phyloP scores from a whole-genome alignment of 495 filamentous ascomycete genomes.

The Aspergillus bridgeri region DNA sequence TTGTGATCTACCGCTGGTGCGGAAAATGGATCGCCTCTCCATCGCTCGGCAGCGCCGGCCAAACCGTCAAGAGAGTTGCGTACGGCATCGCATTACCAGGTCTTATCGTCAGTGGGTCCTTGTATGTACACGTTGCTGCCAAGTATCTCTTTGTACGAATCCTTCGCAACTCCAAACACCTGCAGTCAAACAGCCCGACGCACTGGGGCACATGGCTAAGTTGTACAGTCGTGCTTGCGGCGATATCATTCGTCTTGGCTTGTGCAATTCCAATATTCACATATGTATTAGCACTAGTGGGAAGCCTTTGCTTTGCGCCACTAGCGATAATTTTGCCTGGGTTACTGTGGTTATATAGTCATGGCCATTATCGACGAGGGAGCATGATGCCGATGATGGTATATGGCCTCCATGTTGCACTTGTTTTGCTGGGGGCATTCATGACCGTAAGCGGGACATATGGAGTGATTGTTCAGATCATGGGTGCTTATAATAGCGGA shows the following conservation, averaged over 20 bases:
- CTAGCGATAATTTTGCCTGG: conserved; percentile 41
- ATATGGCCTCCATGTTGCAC: conserved; percentile 25
- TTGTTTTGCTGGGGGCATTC: conserved; percentile 35
- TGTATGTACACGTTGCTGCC: conserved; percentile 58
- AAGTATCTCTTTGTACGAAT: conserved; percentile 66
- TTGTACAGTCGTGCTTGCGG: conserved; percentile 51
- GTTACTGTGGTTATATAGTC: conserved; percentile 46
- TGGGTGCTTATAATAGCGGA: conserved; percentile 34
- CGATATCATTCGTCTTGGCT: conserved; percentile 64
- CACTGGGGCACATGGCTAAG: conserved; percentile 52
- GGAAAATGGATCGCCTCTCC: conserved; percentile 65
- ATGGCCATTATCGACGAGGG: conserved; percentile 33
- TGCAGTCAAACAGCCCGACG: conserved; percentile 52
- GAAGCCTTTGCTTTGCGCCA: conserved; percentile 35
- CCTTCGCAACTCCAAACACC: conserved; percentile 48
- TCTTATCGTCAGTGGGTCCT: conserved; percentile 49
- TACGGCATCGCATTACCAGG: conserved; percentile 76
- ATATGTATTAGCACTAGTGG: conserved; percentile 52
- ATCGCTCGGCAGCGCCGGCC: conserved; percentile 64
- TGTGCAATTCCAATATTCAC: conserved; percentile 69
- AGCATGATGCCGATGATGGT: conserved; percentile 10
- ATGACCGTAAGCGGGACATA: conserved; percentile 41
- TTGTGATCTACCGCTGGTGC: conserved; percentile 65
- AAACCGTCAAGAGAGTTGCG: conserved; percentile 58
- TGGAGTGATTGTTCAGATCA: conserved; percentile 37